Conservation (phyloP, 352 stramenopile species). For the Pythium apleroticum region DNA sequence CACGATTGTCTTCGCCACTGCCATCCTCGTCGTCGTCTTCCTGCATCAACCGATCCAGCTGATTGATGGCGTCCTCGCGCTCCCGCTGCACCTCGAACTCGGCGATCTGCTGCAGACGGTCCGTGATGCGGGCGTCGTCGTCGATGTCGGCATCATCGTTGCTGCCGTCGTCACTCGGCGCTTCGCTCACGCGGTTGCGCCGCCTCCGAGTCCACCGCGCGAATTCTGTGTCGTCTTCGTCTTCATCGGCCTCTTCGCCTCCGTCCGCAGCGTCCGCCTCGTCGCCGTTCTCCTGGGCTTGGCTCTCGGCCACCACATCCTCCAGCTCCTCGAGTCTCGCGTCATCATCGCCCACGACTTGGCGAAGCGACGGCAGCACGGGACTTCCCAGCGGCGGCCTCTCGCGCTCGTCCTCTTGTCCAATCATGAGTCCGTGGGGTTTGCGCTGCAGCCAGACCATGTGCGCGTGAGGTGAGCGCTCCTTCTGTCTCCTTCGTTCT, state of each 20-base stretch:
- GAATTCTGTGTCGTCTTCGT: not conserved
- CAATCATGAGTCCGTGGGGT: not conserved
- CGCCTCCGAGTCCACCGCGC: not conserved
- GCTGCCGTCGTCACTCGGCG: constrained; percentile 14
- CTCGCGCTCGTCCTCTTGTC: not conserved
- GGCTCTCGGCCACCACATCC: not conserved
- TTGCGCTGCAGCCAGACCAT: constrained; percentile 1
- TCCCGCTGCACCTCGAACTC: not conserved
- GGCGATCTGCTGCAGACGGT: not conserved
- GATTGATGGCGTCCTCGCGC: not conserved
- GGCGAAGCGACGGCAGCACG: not conserved
- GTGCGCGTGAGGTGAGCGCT: not conserved
- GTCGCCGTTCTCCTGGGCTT: not conserved
- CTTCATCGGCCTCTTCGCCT: not conserved
- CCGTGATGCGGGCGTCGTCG: not conserved
- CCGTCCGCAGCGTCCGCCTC: not conserved
- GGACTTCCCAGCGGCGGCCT: not conserved
- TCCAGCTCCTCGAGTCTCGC: not conserved
- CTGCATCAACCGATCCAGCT: not conserved
- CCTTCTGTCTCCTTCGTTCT: not conserved
- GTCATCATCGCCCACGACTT: too few species aligned
- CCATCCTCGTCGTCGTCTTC: constrained; percentile 4
- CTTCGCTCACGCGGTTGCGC: constrained; percentile 14
- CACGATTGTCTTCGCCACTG: constrained; percentile 9
- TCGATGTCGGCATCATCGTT: constrained; percentile 3